These are phyloP conservation scores for Apophysomyces sp. DNA, from an alignment of 371 early-diverging fungal genomes.

Conservation along the genomic window DNA sequence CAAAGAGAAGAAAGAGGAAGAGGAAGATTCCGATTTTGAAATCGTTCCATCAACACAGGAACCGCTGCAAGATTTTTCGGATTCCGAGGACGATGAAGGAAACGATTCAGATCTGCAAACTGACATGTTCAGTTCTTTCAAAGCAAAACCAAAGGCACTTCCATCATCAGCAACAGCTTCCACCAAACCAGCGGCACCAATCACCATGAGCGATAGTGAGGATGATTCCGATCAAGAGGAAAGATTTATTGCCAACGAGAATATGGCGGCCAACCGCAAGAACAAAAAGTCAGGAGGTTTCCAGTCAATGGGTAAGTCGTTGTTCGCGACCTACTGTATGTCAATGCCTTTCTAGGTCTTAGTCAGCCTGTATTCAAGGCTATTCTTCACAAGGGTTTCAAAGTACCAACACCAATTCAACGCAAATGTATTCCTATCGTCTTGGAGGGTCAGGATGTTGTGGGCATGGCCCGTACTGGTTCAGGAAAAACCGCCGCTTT, in stretches of 20 bases:
- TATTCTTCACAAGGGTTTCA: slow-evolving; percentile 89
- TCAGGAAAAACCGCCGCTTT: slow-evolving; percentile 99
- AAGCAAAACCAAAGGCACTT: slow-evolving; percentile 6
- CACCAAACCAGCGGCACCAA: slow-evolving; percentile 12
- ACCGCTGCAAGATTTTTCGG: neutral
- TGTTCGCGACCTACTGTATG: neutral
- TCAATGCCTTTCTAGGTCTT: slow-evolving; percentile 47
- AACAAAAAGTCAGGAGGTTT: slow-evolving; percentile 95
- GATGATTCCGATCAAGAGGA: slow-evolving; percentile 43
- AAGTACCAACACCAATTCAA: slow-evolving; percentile 99
- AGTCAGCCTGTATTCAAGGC: slow-evolving; percentile 82
- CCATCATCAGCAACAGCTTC: slow-evolving; percentile 5
- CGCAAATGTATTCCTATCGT: slow-evolving; percentile 94
- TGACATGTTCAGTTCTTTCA: slow-evolving; percentile 42
- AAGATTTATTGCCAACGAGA: slow-evolving; percentile 51
- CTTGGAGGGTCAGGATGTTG: slow-evolving; percentile 89
- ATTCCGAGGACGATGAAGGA: slow-evolving; percentile 9
- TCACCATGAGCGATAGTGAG: slow-evolving; percentile 27
- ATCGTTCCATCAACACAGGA: slow-evolving; percentile 7
- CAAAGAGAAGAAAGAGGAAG: slow-evolving; percentile 20
- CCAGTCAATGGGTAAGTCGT: slow-evolving; percentile 88
- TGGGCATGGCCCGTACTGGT: slow-evolving; percentile 98
- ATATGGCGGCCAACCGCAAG: slow-evolving; percentile 75
- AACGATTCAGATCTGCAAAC: slow-evolving; percentile 31
- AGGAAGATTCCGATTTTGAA: slow-evolving; percentile 24